Conservation (phyloP, 2,329 filamentous ascomycete genomes). For the Aspergillus phoenicis region DNA sequence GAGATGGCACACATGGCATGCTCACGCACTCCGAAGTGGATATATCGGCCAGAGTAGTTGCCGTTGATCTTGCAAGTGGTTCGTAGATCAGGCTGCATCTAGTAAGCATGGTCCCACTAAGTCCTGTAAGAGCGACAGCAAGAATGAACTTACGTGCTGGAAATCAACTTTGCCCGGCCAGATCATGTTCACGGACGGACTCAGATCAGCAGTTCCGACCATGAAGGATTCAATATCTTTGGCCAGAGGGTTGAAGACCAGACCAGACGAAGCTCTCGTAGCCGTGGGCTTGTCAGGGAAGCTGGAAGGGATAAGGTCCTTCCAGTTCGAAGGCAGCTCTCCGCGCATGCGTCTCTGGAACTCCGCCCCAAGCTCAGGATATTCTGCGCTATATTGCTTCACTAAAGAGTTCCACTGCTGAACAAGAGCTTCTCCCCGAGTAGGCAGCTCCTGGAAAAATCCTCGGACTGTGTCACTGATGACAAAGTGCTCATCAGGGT, state of each 20-base stretch:
- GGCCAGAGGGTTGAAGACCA: slow-evolving; percentile 58
- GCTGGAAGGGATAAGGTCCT: slow-evolving; percentile 50
- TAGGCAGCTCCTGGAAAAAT: slow-evolving; percentile 56
- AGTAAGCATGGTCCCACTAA: slow-evolving; percentile 10
- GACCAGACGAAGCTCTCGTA: slow-evolving; percentile 51
- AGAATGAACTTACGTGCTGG: slow-evolving; percentile 45
- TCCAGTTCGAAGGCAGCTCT: slow-evolving; percentile 54
- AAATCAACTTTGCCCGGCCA: slow-evolving; percentile 57
- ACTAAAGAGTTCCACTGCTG: slow-evolving; percentile 54
- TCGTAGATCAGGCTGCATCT: slow-evolving; percentile 29
- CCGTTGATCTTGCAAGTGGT: slow-evolving; percentile 49
- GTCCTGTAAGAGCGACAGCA: neutral
- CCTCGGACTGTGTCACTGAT: slow-evolving; percentile 50
- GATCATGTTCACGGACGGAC: slow-evolving; percentile 59
- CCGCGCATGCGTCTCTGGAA: slow-evolving; percentile 54
- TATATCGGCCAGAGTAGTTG: slow-evolving; percentile 52
- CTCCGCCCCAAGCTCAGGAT: slow-evolving; percentile 53
- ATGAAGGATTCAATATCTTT: slow-evolving; percentile 52
- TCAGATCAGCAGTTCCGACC: slow-evolving; percentile 58
- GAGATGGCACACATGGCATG: slow-evolving; percentile 75
- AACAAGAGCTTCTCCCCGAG: slow-evolving; percentile 51
- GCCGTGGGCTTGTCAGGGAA: slow-evolving; percentile 56
- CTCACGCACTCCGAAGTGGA: slow-evolving; percentile 64
- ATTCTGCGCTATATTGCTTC: slow-evolving; percentile 44
- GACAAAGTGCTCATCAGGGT: slow-evolving; percentile 52